Evolutionary conservation across 208 protist genomes (phyloP).

Genomic region (Herpetomonas tarakana): DNA sequence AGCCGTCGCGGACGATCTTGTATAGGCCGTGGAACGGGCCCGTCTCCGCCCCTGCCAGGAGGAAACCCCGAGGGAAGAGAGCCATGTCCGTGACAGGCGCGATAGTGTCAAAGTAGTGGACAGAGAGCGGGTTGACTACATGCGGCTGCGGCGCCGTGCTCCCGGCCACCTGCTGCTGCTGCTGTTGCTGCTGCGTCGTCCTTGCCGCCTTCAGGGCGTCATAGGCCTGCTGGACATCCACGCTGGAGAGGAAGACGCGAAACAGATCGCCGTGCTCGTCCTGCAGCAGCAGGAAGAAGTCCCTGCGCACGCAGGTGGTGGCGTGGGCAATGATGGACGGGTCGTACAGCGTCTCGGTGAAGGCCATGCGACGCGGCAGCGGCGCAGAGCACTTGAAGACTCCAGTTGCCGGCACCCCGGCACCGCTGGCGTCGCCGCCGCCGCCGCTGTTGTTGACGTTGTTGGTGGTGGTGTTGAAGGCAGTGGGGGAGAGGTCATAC

Average conservation of each 20-base stretch:
- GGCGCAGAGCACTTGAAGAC: slow-evolving; percentile 78
- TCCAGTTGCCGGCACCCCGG: slow-evolving; percentile 9
- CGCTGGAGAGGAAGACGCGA: slow-evolving; percentile 85
- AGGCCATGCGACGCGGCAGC: slow-evolving; percentile 80
- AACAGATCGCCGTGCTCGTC: slow-evolving; percentile 98
- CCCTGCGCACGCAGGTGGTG: slow-evolving; percentile 62
- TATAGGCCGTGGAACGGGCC: slow-evolving; percentile 92
- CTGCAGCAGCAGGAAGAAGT: slow-evolving; percentile 97
- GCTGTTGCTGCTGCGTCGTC: slow-evolving; percentile 17
- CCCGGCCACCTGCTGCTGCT: slow-evolving; percentile 7
- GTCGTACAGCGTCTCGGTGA: slow-evolving; percentile 72
- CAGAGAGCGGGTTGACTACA: slow-evolving; percentile 63
- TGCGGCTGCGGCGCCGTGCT: slow-evolving; percentile 5
- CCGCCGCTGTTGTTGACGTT: slow-evolving; percentile 16
- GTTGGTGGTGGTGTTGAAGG: slow-evolving; percentile 12
- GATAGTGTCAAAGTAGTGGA: slow-evolving; percentile 98
- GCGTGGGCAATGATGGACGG: slow-evolving; percentile 89
- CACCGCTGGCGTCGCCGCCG: neutral
- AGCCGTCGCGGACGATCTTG: slow-evolving; percentile 90
- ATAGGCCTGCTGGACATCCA: slow-evolving; percentile 79
- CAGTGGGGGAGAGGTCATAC: slow-evolving; percentile 74
- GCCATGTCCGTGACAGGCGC: slow-evolving; percentile 83
- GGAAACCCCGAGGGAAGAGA: slow-evolving; percentile 93
- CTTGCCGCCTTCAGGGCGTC: slow-evolving; percentile 29
- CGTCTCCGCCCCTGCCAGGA: slow-evolving; percentile 96